Evolutionary conservation across 129 eudicot genomes (phyloP), one percentile per base, ranked within the genome.

Genomic region (Rutidosis leptorrhynchoides): DNA sequence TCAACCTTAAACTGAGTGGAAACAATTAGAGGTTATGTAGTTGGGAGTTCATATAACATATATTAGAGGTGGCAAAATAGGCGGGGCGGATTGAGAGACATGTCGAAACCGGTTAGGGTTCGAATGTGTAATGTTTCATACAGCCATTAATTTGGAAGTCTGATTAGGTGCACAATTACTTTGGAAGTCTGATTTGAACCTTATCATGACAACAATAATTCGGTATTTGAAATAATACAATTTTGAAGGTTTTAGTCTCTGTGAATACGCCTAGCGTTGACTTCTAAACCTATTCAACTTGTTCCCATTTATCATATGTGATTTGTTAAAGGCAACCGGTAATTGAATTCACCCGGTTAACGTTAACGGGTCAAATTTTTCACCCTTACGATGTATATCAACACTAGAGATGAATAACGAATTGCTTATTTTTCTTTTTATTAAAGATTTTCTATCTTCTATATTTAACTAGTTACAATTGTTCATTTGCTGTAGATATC

Each of bases 401-500:
- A 7, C 24, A 6, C 11, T 32, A 49, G 23, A 32, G 26, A 15
- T 40, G 16, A 40, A 12, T n/a, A 14, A 40, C 4, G 46, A 40
- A 12, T 40, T 12, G 46, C n/a, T 74, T 46, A 15, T 10, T 29
- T 55, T 42, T 28, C 23, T 7, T 59, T 33, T 24, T 35, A n/a
- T 12, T 40, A 16, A 40, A 53, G 42, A 28, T 26, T 27, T n/a
- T n/a, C n/a, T n/a, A n/a, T n/a, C n/a, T 74, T 60, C 17, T 19
- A 46, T 20, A 22, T 4, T 40, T 43, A 43, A 56, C 28, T 30
- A 12, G 14, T 64, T 9, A 74, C 21, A 63, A 10, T 42, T 14
- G 16, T 43, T 56, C 72, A 14, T 64, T 40, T 40, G 51, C 24
- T 62, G 81, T 83, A 92, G 98, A 92, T 88, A 67, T 81, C 90